Base-by-base conservation (phyloP, 1,284 basidiomycete species). In the Salmacisia buchloeana region DNA sequence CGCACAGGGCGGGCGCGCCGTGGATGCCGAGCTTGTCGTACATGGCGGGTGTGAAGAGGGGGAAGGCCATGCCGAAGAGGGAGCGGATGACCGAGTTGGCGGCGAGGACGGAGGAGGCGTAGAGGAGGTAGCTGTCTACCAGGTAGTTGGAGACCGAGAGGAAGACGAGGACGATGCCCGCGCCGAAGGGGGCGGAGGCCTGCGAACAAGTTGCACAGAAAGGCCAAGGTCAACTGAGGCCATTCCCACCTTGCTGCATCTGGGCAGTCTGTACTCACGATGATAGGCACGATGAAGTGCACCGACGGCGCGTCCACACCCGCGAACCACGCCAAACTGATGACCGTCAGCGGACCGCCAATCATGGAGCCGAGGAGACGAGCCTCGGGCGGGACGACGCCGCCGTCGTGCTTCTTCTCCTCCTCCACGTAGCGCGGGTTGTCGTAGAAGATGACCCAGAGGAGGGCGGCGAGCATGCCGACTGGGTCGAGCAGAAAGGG, bases 241-340 rank as follows among this genome's bases (percentile, higher is more conserved):
- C n/a, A n/a, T n/a, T n/a, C n/a, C n/a, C n/a, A n/a, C n/a, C n/a
- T n/a, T n/a, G n/a, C n/a, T n/a, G n/a, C n/a, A n/a, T n/a, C n/a
- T n/a, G n/a, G n/a, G n/a, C n/a, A n/a, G n/a, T n/a, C n/a, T n/a
- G n/a, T n/a, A n/a, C n/a, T n/a, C n/a, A n/a, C 59, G 9, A 74
- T 58, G 41, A 70, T 69, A 31, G 66, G 68, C 2, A 63, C 70
- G 23, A 70, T 62, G 62, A 64, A 82, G 69, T 80, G 81, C 2
- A 56, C 60, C 46, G 38, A 41, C 25, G 78, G 76, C 10, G 73
- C 73, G 66, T 79, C 71, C 13, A 80, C 81, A 29, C 77, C 81
- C 25, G 81, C 80, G 35, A 82, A 82, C 58, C 80, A 77, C 18
- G 76, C 81, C 5, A 82, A 72, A 45, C 81, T 81, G 61, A 82